phyloP scores from a whole-genome alignment of 2,329 filamentous ascomycete genomes.

The Amesomyces nigricolor region DNA sequence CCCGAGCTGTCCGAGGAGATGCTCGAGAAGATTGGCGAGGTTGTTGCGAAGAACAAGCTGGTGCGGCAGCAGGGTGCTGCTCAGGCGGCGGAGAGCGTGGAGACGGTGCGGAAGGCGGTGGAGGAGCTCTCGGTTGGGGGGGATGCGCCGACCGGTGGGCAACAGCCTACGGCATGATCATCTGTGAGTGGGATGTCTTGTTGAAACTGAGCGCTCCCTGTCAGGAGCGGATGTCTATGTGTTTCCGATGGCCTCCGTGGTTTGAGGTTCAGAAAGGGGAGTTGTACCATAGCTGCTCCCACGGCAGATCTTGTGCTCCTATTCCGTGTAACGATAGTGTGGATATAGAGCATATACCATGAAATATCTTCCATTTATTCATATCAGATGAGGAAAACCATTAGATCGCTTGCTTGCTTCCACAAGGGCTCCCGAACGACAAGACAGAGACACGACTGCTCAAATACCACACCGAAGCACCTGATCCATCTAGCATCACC shows the following conservation, averaged over 20 bases:
- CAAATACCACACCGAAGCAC: too few species aligned
- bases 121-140: conserved; percentile 20
- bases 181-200: background rate
- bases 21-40: conserved; percentile 56
- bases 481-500: too few species aligned
- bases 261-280: background rate
- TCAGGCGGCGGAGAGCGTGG: conserved; percentile 2
- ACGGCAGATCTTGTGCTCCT: conserved; percentile 1
- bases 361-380: background rate
- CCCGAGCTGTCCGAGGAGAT: conserved; percentile 53
- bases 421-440: background rate
- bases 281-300: conserved; percentile 5
- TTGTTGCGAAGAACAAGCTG: conserved; percentile 49
- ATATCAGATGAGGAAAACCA: too few species aligned
- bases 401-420: too few species aligned
- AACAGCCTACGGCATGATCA: conserved; percentile 15
- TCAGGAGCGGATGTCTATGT: background rate
- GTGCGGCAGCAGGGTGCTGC: background rate
- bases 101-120: conserved; percentile 22
- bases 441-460: background rate
- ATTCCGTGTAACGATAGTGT: conserved; percentile 14
- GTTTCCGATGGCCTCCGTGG: background rate
- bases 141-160: conserved; percentile 10
- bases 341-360: conserved; percentile 13
- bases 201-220: background rate